phyloP scores from a whole-genome alignment of 2,329 filamentous ascomycete genomes.

The Pezizomycotina sp. region DNA sequence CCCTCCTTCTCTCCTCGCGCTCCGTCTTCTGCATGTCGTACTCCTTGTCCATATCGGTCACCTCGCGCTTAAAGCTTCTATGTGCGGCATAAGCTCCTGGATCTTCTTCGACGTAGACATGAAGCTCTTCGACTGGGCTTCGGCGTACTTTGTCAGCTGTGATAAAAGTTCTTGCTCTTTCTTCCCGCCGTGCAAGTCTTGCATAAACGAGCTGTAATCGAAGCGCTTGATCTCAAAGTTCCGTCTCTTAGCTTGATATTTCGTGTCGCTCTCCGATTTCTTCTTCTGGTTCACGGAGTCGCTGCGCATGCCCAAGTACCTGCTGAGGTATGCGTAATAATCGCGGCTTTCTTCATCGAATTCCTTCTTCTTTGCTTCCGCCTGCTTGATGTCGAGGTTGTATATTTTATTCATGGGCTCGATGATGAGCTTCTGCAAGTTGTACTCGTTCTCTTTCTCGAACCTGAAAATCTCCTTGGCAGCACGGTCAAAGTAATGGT shows the following conservation, averaged over 20 bases:
- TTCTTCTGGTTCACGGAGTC: slow-evolving; percentile 97
- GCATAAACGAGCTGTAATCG: slow-evolving; percentile 98
- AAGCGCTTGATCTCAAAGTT: slow-evolving; percentile 96
- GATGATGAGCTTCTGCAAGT: slow-evolving; percentile 84
- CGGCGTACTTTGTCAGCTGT: slow-evolving; percentile 83
- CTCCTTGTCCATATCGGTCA: slow-evolving; percentile 87
- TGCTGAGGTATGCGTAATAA: slow-evolving; percentile 87
- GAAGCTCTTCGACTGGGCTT: slow-evolving; percentile 72
- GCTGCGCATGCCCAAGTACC: slow-evolving; percentile 89
- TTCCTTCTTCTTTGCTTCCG: slow-evolving; percentile 88
- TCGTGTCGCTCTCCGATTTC: slow-evolving; percentile 80
- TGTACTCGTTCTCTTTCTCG: slow-evolving; percentile 65
- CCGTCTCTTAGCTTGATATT: slow-evolving; percentile 83
- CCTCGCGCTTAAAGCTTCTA: slow-evolving; percentile 77
- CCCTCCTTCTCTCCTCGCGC: slow-evolving; percentile 79
- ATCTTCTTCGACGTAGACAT: slow-evolving; percentile 71
- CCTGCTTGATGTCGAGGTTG: slow-evolving; percentile 91
- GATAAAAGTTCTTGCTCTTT: slow-evolving; percentile 96
- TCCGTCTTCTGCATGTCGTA: slow-evolving; percentile 92
- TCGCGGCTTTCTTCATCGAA: slow-evolving; percentile 98
- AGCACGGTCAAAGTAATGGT: slow-evolving; percentile 97
- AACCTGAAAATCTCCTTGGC: slow-evolving; percentile 77
- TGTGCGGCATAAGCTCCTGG: slow-evolving; percentile 67
- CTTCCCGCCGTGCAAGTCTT: slow-evolving; percentile 94
- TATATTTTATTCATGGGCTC: slow-evolving; percentile 86